These are phyloP conservation scores for Rhypophila decipiens DNA, from an alignment of 495 filamentous ascomycete species.

Conservation along the genomic window DNA sequence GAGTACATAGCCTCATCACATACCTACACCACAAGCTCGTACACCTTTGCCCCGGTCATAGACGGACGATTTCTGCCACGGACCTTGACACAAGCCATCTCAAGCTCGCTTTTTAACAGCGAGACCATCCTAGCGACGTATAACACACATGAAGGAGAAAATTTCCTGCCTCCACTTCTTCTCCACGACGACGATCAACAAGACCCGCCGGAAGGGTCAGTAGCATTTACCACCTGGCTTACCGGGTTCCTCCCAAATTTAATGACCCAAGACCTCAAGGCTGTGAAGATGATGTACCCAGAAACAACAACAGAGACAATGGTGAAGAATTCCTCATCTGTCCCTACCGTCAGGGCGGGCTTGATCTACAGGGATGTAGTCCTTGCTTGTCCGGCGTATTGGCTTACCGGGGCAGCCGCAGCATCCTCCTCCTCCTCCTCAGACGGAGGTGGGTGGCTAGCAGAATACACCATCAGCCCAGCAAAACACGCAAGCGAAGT, in stretches of 20 bases:
- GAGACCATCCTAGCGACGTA: slow-evolving; percentile 48
- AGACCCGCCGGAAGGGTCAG: slow-evolving; percentile 21
- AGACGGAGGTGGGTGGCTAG: slow-evolving; percentile 36
- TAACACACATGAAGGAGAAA: slow-evolving; percentile 54
- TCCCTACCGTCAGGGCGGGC: slow-evolving; percentile 42
- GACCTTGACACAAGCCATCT: slow-evolving; percentile 37
- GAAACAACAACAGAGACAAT: slow-evolving; percentile 33
- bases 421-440: no score
- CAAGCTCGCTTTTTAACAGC: slow-evolving; percentile 36
- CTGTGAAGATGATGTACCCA: slow-evolving; percentile 42
- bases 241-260: slow-evolving; percentile 46
- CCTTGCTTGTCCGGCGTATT: slow-evolving; percentile 55
- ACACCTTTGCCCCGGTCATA: slow-evolving; percentile 56
- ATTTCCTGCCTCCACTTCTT: slow-evolving; percentile 47
- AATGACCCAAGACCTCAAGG: slow-evolving; percentile 26
- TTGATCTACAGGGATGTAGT: slow-evolving; percentile 52
- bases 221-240: slow-evolving; percentile 46
- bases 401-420: slow-evolving; percentile 36
- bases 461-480: slow-evolving; percentile 53
- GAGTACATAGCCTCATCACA: slow-evolving; percentile 37
- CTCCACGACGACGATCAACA: neutral
- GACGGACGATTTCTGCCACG: slow-evolving; percentile 45
- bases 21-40: slow-evolving; percentile 46
- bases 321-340: slow-evolving; percentile 38
- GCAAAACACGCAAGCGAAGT: slow-evolving; percentile 56